Base-by-base conservation (phyloP, 352 stramenopile species). In the Aphanomyces astaci region DNA sequence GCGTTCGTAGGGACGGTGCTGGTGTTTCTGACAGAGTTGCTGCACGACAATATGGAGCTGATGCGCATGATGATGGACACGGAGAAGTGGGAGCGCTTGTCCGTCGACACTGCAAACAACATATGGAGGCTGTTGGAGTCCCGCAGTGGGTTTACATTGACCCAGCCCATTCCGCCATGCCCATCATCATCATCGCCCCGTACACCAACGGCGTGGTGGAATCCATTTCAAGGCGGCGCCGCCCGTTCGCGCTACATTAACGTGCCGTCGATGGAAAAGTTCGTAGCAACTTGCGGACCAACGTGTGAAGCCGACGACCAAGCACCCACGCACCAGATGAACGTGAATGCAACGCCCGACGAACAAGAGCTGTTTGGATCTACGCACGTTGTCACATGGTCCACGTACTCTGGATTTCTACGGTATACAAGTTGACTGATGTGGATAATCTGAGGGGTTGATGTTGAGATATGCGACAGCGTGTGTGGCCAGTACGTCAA, bases 401-500 rank as follows among this genome's bases (percentile, higher is more conserved):
- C 39, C 10, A 51, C 33, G 17, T 56, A 66, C 33, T 64, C 64
- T 4, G 64, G 64, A 13, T 71, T 71, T 55, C 17, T 68, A 1
- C 46, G 62, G 62, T 68, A 32, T 5, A 15, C 30, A 15, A 43
- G n/a, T n/a, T n/a, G n/a, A n/a, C n/a, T n/a, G n/a, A n/a, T n/a
- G n/a, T n/a, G n/a, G n/a, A n/a, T n/a, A n/a, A n/a, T n/a, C n/a
- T n/a, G n/a, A n/a, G n/a, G n/a, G n/a, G 2, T 31, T 33, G 48
- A 59, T 24, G 60, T 15, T 63, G 5, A 3, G 46, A 7, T 19
- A 4, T 11, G 13, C 24, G 55, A 40, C 66, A 92, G 86, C 0
- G 77, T 94, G 31, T 91, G 82, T 31, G 86, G 86, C 36, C 76
- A 91, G 10, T 92, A 95, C 54, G 59, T 95, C 49, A 95, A 95